These are phyloP conservation scores for Eimeria falciformis DNA, from an alignment of 169 alveolate genomes.

Conservation along the genomic window DNA sequence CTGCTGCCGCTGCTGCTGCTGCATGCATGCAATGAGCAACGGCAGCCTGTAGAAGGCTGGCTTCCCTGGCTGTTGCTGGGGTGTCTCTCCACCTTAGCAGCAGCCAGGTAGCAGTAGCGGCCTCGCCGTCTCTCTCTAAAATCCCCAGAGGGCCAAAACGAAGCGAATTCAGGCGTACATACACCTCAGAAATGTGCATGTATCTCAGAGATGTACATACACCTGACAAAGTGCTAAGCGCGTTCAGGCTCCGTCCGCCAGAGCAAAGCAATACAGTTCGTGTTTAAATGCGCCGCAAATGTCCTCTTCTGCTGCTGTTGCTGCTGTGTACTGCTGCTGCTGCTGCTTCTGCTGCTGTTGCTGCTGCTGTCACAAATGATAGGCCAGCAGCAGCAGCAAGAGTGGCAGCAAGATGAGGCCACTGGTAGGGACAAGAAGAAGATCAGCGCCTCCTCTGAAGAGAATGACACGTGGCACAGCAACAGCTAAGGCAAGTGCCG, in stretches of 20 bases:
- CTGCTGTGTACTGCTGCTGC: background rate
- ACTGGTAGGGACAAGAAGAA: background rate
- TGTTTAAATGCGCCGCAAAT: background rate
- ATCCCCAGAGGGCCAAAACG: no score
- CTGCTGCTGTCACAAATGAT: background rate
- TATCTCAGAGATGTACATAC: no score
- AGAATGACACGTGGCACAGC: slow-evolving; percentile 28
- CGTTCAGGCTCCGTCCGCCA: no score
- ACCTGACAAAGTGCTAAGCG: no score
- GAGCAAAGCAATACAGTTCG: no score
- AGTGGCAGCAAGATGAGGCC: background rate
- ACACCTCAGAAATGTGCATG: no score
- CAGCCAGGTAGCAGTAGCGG: no score
- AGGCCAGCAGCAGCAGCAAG: slow-evolving; percentile 5
- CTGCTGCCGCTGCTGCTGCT: slow-evolving; percentile 60
- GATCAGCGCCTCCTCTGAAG: background rate
- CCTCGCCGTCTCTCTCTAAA: no score
- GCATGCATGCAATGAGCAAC: slow-evolving; percentile 63
- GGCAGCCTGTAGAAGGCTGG: no score
- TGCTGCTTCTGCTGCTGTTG: background rate
- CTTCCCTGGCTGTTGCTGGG: no score
- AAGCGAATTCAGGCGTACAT: no score
- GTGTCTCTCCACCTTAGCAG: no score
- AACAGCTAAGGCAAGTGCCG: slow-evolving; percentile 33
- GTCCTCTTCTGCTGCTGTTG: background rate